Conservation (phyloP, 163 green algal genomes). For the Scenedesmus sp. region DNA sequence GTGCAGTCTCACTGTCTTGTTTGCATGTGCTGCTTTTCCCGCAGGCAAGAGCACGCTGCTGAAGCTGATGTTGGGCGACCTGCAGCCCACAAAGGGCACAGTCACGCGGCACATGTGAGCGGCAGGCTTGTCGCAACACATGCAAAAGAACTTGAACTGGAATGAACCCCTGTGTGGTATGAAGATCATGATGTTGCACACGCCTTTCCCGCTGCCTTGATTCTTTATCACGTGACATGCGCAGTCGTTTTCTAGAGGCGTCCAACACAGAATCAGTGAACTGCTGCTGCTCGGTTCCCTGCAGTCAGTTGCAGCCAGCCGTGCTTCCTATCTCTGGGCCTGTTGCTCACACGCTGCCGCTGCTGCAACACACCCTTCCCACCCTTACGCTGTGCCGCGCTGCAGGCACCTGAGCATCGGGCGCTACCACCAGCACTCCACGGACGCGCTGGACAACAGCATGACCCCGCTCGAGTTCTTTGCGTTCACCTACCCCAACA, state of each 20-base stretch:
- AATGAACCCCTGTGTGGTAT: background rate
- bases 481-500: slow-evolving; percentile 76
- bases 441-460: slow-evolving; percentile 84
- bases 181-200: no score
- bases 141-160: background rate
- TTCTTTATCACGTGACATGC: no score
- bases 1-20: background rate
- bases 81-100: slow-evolving; percentile 85
- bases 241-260: no score
- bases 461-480: slow-evolving; percentile 86
- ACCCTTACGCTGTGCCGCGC: background rate
- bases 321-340: no score
- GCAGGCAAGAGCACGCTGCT: slow-evolving; percentile 95
- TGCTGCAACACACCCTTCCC: no score
- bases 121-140: background rate
- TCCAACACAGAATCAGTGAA: no score
- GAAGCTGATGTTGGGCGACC: slow-evolving; percentile 97
- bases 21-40: background rate
- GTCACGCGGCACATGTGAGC: slow-evolving; percentile 88
- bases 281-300: no score
- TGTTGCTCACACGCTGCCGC: no score
- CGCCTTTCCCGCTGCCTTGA: no score
- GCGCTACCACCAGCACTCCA: slow-evolving; percentile 89
- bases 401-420: slow-evolving; percentile 88
- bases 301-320: no score